These are phyloP conservation scores for Aureobasidium namibiae DNA, from an alignment of 2,329 filamentous ascomycete species.

Conservation along the genomic window DNA sequence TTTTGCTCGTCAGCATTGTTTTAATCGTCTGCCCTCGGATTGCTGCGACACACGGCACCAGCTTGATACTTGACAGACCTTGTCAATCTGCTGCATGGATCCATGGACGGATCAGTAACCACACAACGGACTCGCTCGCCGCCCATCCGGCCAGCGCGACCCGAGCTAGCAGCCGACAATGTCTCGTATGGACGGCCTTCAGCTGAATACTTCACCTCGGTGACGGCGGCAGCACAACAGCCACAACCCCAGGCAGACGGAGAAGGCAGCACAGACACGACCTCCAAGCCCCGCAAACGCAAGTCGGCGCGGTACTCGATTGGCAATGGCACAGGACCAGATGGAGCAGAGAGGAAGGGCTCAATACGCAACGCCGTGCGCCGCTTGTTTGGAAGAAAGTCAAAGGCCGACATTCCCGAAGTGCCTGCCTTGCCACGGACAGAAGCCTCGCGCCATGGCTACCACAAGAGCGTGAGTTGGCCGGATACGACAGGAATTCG, in stretches of 20 bases:
- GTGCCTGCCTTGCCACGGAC: neutral
- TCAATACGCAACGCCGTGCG: conserved; percentile 29
- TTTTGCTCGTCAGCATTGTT: neutral
- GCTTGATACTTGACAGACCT: neutral
- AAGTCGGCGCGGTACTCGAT: conserved; percentile 4
- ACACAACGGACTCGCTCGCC: conserved; percentile 3
- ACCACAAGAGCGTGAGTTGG: conserved; percentile 23
- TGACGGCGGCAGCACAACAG: neutral
- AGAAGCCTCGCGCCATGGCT: conserved; percentile 22
- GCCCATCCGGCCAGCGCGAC: conserved; percentile 6
- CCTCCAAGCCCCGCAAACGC: neutral
- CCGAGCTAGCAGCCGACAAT: neutral
- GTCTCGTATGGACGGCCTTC: neutral
- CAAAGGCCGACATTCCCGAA: conserved; percentile 18
- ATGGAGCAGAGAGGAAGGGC: conserved; percentile 20
- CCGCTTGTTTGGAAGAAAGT: conserved; percentile 28
- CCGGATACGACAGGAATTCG: too few species aligned
- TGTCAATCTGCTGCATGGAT: neutral
- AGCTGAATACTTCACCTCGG: neutral
- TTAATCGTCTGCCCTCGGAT: neutral
- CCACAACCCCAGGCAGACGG: neutral
- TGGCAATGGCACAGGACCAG: neutral
- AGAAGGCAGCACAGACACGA: conserved; percentile 3
- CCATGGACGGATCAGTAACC: conserved; percentile 8
- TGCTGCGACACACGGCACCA: neutral